Evolutionary conservation across 192 early-diverging fungal species (phyloP), one percentile per base, ranked within the genome.

Genomic region (Mortierella alpina): DNA sequence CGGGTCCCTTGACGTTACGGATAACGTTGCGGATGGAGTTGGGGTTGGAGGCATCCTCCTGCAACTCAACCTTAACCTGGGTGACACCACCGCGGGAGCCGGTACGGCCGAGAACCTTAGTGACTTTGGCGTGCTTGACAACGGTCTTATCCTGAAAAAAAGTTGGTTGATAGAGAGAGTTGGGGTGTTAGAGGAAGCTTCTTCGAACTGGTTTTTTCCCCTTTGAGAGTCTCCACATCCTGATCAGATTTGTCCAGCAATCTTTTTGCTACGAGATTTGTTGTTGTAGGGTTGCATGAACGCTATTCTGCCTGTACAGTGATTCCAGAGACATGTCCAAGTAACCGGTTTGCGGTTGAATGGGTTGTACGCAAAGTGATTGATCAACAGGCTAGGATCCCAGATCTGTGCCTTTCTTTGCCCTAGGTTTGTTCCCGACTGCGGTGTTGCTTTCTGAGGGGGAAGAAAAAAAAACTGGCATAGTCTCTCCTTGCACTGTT

Each of bases 41-140:
- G 70, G 77, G 59, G 77, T 80, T 80, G 88, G 87, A 90, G 70
- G 90, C 82, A 84, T 99, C 96, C 87, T 98, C 97, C 87, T 98
- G 92, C 88, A 99, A 96, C 87, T 98, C 98, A 83, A 99, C 98
- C 75, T 97, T 94, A 86, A 99, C 98, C 87, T 95, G 98, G 83
- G 98, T 99, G 86, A 99, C 98, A 89, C 97, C 97, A 93, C 98
- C 98, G 82, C 98, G 97, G 86, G 98, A 99, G 84, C 98, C 98
- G 82, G 98, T 99, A 82, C 98, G 95, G 87, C 98, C 98, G 83
- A 99, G 93, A 73, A 99, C 94, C 91, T 98, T 97, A 78, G 88
- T 92, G 70, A 99, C 98, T 75, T 89, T 90, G 83, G 96, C 98
- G 86, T 95, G 93, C 92, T 98, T 99, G 71, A 94, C 90, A 82